These are phyloP conservation scores for Peronospora farinosa DNA, from an alignment of 352 stramenopile species.

Conservation along the genomic window DNA sequence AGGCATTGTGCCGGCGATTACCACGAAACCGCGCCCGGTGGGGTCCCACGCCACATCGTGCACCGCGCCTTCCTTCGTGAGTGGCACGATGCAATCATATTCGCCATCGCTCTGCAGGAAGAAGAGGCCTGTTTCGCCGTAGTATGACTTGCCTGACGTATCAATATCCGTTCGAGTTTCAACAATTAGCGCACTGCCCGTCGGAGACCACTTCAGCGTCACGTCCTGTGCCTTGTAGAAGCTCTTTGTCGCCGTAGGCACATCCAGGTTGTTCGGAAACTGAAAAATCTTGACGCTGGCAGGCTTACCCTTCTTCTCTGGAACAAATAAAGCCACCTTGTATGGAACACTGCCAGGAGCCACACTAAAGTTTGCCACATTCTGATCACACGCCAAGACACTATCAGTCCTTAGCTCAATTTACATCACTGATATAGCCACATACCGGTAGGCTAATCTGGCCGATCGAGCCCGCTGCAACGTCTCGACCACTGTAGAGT, in stretches of 20 bases:
- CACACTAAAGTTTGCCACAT: conserved; percentile 81
- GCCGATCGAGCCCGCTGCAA: conserved; percentile 50
- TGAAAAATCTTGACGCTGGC: conserved; percentile 82
- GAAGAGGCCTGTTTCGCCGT: conserved; percentile 94
- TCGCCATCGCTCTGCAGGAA: conserved; percentile 90
- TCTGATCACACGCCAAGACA: conserved; percentile 32
- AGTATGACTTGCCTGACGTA: conserved; percentile 94
- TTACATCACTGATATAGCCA: background rate
- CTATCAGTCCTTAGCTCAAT: background rate
- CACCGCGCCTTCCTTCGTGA: conserved; percentile 88
- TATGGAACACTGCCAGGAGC: conserved; percentile 68
- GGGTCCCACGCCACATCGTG: conserved; percentile 93
- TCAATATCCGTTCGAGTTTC: conserved; percentile 90
- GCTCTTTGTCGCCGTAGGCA: conserved; percentile 71
- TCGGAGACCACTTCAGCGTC: conserved; percentile 87
- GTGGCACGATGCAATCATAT: conserved; percentile 88
- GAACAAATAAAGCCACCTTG: conserved; percentile 83
- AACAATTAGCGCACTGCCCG: conserved; percentile 80
- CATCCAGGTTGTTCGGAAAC: conserved; percentile 58
- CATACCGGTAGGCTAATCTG: conserved; percentile 68
- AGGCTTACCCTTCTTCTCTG: conserved; percentile 87
- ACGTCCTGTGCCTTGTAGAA: conserved; percentile 90
- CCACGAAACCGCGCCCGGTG: conserved; percentile 89
- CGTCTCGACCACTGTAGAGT: conserved; percentile 67
- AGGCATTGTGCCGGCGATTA: conserved; percentile 94